These are phyloP conservation scores for Teratosphaeria zuluensis DNA, from an alignment of 2,329 filamentous ascomycete genomes.

Conservation along the genomic window DNA sequence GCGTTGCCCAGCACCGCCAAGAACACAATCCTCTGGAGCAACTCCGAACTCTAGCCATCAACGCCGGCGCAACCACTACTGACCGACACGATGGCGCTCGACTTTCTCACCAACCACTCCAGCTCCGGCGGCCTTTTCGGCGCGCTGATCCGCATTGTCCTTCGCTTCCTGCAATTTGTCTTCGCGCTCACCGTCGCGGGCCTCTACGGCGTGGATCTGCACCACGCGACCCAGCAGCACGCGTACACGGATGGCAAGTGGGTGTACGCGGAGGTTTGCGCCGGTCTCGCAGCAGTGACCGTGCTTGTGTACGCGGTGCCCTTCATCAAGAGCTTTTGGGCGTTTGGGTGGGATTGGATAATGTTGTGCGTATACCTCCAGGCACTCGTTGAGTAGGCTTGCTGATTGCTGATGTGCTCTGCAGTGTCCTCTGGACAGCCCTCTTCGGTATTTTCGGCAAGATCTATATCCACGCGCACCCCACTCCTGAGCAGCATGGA, in stretches of 20 bases:
- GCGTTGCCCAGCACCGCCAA: neutral
- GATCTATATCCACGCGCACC: constrained; percentile 64
- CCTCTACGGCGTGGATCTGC: constrained; percentile 64
- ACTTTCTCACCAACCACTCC: constrained; percentile 15
- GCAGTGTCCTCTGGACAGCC: constrained; percentile 61
- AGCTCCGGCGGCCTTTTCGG: constrained; percentile 25
- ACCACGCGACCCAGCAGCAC: constrained; percentile 41
- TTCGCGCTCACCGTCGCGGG: constrained; percentile 68
- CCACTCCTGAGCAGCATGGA: constrained; percentile 34
- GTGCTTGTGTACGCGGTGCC: constrained; percentile 53
- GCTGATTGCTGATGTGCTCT: neutral
- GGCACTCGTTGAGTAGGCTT: neutral
- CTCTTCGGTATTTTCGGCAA: constrained; percentile 77
- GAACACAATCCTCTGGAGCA: neutral
- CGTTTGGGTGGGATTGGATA: constrained; percentile 61
- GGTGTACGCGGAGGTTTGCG: constrained; percentile 69
- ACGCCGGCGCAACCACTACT: neutral
- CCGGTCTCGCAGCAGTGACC: constrained; percentile 54
- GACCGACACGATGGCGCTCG: constrained; percentile 15
- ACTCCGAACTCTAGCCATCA: constrained; percentile 4
- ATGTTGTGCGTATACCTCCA: constrained; percentile 41
- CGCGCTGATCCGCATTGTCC: constrained; percentile 40
- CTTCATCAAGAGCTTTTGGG: constrained; percentile 41
- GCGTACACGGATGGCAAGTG: constrained; percentile 56
- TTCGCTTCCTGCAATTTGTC: constrained; percentile 70